A percentile compares a stretch with the other conserved stretches of the same genome.
phyloP scores from a whole-genome alignment of 176 grass and related monocot species.

The Lolium rigidum region DNA sequence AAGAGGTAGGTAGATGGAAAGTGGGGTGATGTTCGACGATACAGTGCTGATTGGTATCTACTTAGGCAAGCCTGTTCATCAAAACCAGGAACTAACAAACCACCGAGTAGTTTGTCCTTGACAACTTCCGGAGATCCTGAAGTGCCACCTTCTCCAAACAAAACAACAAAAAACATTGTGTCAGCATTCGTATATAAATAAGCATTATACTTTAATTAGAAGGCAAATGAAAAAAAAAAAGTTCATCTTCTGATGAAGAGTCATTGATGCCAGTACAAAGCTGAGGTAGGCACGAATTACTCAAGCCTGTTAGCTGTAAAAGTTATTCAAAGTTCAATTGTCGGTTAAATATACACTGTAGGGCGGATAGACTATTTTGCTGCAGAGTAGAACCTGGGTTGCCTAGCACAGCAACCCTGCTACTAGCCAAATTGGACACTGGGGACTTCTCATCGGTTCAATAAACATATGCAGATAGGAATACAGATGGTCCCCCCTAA shows the following conservation, averaged over 20 bases:
- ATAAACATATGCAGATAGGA: neutral
- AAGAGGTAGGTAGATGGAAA: conserved; percentile 62
- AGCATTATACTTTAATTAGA: too few relatives aligned
- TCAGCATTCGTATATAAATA: neutral
- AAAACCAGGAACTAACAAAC: conserved; percentile 61
- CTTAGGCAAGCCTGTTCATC: conserved; percentile 67
- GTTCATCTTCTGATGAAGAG: neutral
- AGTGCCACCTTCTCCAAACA: conserved; percentile 3
- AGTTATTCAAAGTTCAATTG: neutral
- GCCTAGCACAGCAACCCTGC: neutral
- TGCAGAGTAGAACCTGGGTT: neutral
- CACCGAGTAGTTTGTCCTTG: conserved; percentile 56
- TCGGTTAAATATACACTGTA: neutral
- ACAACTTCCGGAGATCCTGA: conserved; percentile 29
- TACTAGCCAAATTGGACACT: neutral
- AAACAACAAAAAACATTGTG: neutral
- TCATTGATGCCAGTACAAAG: neutral
- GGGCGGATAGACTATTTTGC: neutral
- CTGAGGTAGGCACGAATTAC: neutral
- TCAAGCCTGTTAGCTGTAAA: neutral
- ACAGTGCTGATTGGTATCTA: conserved; percentile 58
- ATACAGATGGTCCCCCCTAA: neutral
- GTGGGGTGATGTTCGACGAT: conserved; percentile 57
- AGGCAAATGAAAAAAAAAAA: neutral
- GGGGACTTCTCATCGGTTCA: too few relatives aligned